These are phyloP conservation scores for Anacardium occidentale DNA, from an alignment of 345 rosid genomes.

Conservation along the genomic window DNA sequence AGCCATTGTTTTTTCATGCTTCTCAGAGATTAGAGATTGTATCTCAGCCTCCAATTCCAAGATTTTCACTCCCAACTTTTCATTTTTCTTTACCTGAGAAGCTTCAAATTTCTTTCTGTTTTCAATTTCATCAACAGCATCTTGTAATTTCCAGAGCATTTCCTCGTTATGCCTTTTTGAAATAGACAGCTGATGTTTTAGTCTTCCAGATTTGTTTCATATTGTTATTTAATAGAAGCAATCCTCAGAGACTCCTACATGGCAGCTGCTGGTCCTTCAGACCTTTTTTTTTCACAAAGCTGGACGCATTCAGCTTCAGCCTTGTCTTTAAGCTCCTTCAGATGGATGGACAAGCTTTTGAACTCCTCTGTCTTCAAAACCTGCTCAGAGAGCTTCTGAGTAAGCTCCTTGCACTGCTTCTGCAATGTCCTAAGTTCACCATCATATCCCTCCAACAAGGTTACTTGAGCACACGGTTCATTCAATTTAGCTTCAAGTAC, in stretches of 20 bases:
- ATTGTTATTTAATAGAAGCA: slow-evolving; percentile 92
- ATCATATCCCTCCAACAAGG: slow-evolving; percentile 27
- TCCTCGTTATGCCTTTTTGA: slow-evolving; percentile 92
- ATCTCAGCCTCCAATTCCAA: slow-evolving; percentile 70
- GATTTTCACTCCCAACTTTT: slow-evolving; percentile 70
- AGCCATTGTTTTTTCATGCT: slow-evolving; percentile 68
- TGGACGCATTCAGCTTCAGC: slow-evolving; percentile 67
- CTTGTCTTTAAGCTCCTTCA: slow-evolving; percentile 86
- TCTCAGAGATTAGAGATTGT: slow-evolving; percentile 58
- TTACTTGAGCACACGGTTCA: slow-evolving; percentile 47
- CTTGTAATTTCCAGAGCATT: slow-evolving; percentile 89
- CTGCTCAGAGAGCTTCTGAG: slow-evolving; percentile 76
- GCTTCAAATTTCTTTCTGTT: slow-evolving; percentile 74
- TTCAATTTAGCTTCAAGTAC: slow-evolving; percentile 55
- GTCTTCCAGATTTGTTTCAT: slow-evolving; percentile 77
- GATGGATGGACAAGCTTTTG: slow-evolving; percentile 69
- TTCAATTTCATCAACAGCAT: slow-evolving; percentile 81
- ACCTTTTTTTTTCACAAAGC: slow-evolving; percentile 55
- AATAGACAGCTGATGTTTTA: slow-evolving; percentile 79
- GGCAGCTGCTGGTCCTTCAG: slow-evolving; percentile 53
- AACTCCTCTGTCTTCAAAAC: no score
- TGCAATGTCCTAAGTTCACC: slow-evolving; percentile 46
- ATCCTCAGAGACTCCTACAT: slow-evolving; percentile 93
- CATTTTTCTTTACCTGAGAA: slow-evolving; percentile 71
- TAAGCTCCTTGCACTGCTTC: slow-evolving; percentile 57